These are phyloP conservation scores for Thelonectria rubi DNA, from an alignment of 2,329 filamentous ascomycete genomes.

Conservation along the genomic window DNA sequence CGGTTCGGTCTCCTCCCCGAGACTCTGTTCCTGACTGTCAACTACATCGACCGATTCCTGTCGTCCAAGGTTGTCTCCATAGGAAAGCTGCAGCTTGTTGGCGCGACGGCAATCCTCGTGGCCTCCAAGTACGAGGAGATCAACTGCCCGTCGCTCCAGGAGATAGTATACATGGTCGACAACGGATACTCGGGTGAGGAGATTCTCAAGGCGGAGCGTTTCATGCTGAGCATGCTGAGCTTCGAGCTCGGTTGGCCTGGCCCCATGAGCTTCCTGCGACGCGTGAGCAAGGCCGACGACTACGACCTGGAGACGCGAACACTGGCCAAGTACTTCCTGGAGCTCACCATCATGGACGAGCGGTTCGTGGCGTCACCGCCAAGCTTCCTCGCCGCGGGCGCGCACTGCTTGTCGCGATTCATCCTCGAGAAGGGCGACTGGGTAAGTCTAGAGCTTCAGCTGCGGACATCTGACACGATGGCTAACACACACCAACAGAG, in stretches of 20 bases:
- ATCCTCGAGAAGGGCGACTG: conserved; percentile 93
- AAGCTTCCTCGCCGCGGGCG: conserved; percentile 89
- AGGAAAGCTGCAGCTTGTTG: conserved; percentile 93
- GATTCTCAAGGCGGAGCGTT: conserved; percentile 95
- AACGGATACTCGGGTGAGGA: conserved; percentile 88
- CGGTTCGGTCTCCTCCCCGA: conserved; percentile 92
- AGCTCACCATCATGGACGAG: conserved; percentile 97
- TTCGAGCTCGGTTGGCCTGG: conserved; percentile 99
- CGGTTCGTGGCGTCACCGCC: conserved; percentile 91
- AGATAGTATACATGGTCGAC: conserved; percentile 99
- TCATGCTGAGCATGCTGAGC: conserved; percentile 96
- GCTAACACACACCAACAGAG: conserved; percentile 65
- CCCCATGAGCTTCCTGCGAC: conserved; percentile 96
- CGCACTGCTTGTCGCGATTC: conserved; percentile 88
- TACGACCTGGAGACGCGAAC: conserved; percentile 96
- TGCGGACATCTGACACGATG: not conserved
- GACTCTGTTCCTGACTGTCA: conserved; percentile 93
- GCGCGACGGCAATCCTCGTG: conserved; percentile 93
- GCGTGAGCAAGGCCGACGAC: conserved; percentile 98
- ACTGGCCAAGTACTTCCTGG: conserved; percentile 96
- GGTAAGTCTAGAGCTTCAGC: conserved; percentile 66
- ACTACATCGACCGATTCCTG: conserved; percentile 97
- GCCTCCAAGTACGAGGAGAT: conserved; percentile 99
- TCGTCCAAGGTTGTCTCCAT: conserved; percentile 94
- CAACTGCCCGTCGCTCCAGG: conserved; percentile 92